Base-by-base conservation (phyloP, 805 yeast genomes). In the Yarrowia bubula region DNA sequence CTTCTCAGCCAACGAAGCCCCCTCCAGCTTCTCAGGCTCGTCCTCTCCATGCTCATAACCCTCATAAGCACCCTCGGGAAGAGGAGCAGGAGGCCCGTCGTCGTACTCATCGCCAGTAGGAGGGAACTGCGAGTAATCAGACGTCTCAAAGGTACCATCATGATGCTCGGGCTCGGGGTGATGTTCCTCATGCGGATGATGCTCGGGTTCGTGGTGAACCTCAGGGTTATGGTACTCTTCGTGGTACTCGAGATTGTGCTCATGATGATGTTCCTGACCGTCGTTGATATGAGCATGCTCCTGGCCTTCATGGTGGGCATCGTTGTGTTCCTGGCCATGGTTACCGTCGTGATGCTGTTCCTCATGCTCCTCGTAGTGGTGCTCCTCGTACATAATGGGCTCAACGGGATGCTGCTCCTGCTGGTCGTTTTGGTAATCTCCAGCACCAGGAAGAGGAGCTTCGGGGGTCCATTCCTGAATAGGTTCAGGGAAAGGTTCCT, bases 51-150 rank as follows among this genome's bases (percentile, higher is more conserved):
- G 37, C 8, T 6, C 42, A n/a, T 22, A 22, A 22, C 8, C 14
- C 15, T 17, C 58, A 5, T 11, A 39, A 3, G 11, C 17, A 14
- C 58, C 58, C 35, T 38, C 44, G 3, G 22, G 4, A 8, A 35
- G 15, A 9, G 46, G 47, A 1, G 28, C 11, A 10, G 47, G 61
- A 31, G 15, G 10, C 5, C 17, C 61, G 17, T 55, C 47, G 4
- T 11, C 10, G 13, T 39, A 55, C 47, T 55, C 47, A 6, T 55
- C 47, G 1, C 61, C 61, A 7, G 10, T 18, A 22, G 58, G 58
- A 51, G 58, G 58, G 43, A 51, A 51, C 38, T 51, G 43, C 35
- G 37, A 43, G 35, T 22, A 51, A 8, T 51, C 58, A 1, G 58
- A 37, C 14, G 58, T 15, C 18, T 38, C 58, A 37, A 51, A 4